Conservation (phyloP, 2,329 filamentous ascomycete genomes). For the Xylaria sp. region DNA sequence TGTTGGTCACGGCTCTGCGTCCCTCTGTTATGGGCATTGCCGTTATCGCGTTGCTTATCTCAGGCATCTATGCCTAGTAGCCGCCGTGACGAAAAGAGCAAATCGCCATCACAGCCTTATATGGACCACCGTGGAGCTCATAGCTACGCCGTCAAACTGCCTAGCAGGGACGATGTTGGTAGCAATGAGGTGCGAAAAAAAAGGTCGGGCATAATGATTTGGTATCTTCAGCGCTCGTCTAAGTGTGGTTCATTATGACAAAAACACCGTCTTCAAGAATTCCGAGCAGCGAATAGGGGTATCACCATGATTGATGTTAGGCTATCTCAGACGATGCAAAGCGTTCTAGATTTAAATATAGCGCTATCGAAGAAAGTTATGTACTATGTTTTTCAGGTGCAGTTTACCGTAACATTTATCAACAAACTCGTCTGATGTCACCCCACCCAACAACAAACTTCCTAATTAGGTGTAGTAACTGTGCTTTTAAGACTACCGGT, state of each 20-base stretch:
- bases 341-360: background rate
- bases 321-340: background rate
- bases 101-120: background rate
- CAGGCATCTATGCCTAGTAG: background rate
- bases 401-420: no score
- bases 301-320: background rate
- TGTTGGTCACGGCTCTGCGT: background rate
- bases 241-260: background rate
- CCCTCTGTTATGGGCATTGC: conserved; percentile 8
- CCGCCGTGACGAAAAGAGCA: background rate
- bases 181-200: no score
- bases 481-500: no score
- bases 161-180: background rate
- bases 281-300: background rate
- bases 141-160: no score
- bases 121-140: background rate
- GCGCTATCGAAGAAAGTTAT: no score
- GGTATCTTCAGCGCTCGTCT: background rate
- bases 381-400: no score
- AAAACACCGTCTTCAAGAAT: background rate
- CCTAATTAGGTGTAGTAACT: no score
- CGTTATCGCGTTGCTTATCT: conserved; percentile 9
- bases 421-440: no score
- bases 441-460: no score
- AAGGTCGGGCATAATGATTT: no score